Evolutionary conservation across 2,329 filamentous ascomycete genomes (phyloP).

Genomic region (Fusarium sp.): DNA sequence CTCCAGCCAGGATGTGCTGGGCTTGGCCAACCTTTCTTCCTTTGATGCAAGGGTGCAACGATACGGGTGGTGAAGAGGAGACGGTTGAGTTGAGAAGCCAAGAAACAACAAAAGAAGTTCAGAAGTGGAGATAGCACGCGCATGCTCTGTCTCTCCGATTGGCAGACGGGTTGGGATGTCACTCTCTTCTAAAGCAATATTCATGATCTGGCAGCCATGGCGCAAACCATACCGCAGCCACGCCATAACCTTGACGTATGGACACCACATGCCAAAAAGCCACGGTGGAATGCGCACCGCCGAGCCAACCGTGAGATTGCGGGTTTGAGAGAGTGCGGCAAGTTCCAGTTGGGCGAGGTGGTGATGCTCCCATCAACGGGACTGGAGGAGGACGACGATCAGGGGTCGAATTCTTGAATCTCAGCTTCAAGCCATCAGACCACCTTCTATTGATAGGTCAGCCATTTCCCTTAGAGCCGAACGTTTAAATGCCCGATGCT

Average conservation of each 20-base stretch:
- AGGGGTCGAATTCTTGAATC: too few relatives aligned
- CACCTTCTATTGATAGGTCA: too few relatives aligned
- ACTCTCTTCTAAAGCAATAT: neutral
- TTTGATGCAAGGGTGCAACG: neutral
- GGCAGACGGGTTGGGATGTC: neutral
- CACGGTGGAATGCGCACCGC: too few relatives aligned
- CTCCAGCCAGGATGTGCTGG: neutral
- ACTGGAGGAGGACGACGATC: too few relatives aligned
- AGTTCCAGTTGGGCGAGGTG: too few relatives aligned
- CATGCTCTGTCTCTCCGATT: neutral
- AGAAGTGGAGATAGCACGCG: neutral
- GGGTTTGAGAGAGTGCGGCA: too few relatives aligned
- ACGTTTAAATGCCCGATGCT: too few relatives aligned
- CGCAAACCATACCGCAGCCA: neutral
- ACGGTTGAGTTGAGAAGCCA: neutral
- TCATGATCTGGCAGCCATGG: neutral
- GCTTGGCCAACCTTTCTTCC: neutral
- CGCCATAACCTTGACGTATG: neutral
- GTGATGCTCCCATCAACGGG: too few relatives aligned
- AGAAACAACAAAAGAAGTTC: neutral
- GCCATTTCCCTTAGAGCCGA: too few relatives aligned
- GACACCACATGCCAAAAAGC: neutral
- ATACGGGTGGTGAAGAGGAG: neutral
- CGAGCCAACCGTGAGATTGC: too few relatives aligned
- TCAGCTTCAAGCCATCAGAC: too few relatives aligned